A percentile compares a stretch with the other conserved stretches of the same genome.
Conservation (phyloP, 345 rosid species). For the Cardiospermum halicacabum region DNA sequence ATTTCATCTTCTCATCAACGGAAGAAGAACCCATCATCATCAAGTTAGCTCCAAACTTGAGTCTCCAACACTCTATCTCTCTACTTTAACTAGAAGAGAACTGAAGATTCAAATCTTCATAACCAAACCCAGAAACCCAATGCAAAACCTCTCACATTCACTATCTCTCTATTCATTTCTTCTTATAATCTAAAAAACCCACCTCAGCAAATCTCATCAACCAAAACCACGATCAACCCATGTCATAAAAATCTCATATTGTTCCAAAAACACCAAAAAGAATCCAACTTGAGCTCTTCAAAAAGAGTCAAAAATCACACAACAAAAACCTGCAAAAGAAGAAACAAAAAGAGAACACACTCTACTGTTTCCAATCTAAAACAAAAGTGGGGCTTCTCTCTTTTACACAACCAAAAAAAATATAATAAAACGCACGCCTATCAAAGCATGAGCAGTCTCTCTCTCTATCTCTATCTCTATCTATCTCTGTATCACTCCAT, state of each 20-base stretch:
- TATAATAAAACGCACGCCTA: slow-evolving; percentile 55
- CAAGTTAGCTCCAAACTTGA: slow-evolving; percentile 7
- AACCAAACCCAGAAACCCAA: slow-evolving; percentile 10
- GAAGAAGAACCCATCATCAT: slow-evolving; percentile 36
- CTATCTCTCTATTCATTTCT: neutral
- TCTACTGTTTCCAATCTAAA: slow-evolving; percentile 20
- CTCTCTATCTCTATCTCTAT: no score
- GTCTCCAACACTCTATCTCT: slow-evolving; percentile 6
- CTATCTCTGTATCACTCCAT: no score
- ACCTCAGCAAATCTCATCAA: neutral
- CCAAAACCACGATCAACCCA: slow-evolving; percentile 26
- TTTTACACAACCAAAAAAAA: slow-evolving; percentile 22
- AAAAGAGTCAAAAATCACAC: slow-evolving; percentile 50
- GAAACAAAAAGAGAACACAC: slow-evolving; percentile 7
- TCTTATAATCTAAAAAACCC: neutral
- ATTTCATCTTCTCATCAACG: slow-evolving; percentile 65
- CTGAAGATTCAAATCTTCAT: slow-evolving; percentile 17
- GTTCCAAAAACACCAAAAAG: slow-evolving; percentile 9
- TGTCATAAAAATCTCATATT: slow-evolving; percentile 33
- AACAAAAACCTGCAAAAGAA: slow-evolving; percentile 52
- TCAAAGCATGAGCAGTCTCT: slow-evolving; percentile 33
- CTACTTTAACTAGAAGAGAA: slow-evolving; percentile 16
- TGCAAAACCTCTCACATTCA: neutral
- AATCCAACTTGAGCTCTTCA: slow-evolving; percentile 23
- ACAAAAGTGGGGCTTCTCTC: slow-evolving; percentile 36